These are phyloP conservation scores for Paecilomyces sp. DNA, from an alignment of 2,329 filamentous ascomycete species.

Conservation along the genomic window DNA sequence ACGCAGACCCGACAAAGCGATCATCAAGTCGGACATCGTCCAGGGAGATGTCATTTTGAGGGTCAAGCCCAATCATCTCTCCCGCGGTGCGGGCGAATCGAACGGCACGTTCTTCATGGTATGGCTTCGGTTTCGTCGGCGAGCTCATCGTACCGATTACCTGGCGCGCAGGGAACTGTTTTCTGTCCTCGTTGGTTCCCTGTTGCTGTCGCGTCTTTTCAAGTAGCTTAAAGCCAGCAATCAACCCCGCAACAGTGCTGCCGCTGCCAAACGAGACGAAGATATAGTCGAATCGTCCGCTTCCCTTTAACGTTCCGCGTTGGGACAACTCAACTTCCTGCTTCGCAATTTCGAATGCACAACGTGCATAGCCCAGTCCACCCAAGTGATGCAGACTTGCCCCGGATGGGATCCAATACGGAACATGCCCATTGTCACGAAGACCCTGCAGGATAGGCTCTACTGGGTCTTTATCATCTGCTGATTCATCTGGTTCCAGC, in stretches of 20 bases:
- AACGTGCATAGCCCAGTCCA: slow-evolving; percentile 26
- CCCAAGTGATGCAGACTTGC: slow-evolving; percentile 26
- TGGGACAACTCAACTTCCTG: slow-evolving; percentile 18
- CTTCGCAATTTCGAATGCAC: slow-evolving; percentile 22
- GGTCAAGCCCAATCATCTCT: slow-evolving; percentile 20
- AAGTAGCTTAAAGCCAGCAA: slow-evolving; percentile 27
- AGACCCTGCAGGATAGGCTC: slow-evolving; percentile 16
- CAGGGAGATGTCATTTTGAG: slow-evolving; percentile 15
- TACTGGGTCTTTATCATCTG: slow-evolving; percentile 49
- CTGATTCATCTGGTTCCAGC: slow-evolving; percentile 44
- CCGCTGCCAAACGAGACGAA: slow-evolving; percentile 31
- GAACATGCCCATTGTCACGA: slow-evolving; percentile 8
- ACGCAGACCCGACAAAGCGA: slow-evolving; percentile 23
- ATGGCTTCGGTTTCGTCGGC: slow-evolving; percentile 19
- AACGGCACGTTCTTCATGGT: slow-evolving; percentile 23
- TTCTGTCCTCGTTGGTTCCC: neutral
- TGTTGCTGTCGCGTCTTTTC: slow-evolving; percentile 11
- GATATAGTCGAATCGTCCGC: slow-evolving; percentile 23
- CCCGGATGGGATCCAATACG: slow-evolving; percentile 30
- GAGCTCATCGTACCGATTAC: slow-evolving; percentile 26
- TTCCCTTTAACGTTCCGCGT: slow-evolving; percentile 4
- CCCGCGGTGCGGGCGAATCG: slow-evolving; percentile 20
- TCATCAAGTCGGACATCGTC: slow-evolving; percentile 25
- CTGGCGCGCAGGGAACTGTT: slow-evolving; percentile 8
- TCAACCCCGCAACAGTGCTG: slow-evolving; percentile 26